phyloP scores from a whole-genome alignment of 495 filamentous ascomycete genomes.

The Aspergillus olivimuriae region DNA sequence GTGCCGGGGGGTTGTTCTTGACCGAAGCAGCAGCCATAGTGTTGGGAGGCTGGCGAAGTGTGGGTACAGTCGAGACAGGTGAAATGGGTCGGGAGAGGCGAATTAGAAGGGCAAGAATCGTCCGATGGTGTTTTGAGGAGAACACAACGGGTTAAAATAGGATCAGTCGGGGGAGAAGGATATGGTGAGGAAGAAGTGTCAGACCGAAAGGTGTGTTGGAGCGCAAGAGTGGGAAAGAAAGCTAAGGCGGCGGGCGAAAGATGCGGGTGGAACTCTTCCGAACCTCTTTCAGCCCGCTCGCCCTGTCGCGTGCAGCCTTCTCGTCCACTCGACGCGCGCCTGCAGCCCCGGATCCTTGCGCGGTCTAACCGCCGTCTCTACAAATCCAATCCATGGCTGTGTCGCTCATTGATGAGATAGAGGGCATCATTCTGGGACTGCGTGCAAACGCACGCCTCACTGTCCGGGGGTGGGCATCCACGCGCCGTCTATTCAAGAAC shows the following conservation, averaged over 20 bases:
- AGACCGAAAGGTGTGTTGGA: slow-evolving; percentile 7
- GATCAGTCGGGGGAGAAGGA: background rate
- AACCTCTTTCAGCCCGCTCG: slow-evolving; percentile 31
- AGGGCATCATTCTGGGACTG: too few species aligned
- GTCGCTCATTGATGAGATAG: too few species aligned
- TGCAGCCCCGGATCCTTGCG: too few species aligned
- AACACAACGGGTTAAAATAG: background rate
- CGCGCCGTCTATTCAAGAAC: too few species aligned
- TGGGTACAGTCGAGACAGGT: too few species aligned
- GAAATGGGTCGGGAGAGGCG: background rate
- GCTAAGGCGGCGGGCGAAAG: slow-evolving; percentile 13
- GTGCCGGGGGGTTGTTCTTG: slow-evolving; percentile 18
- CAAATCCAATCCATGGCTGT: too few species aligned
- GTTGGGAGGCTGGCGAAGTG: slow-evolving; percentile 8
- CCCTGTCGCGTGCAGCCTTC: slow-evolving; percentile 18
- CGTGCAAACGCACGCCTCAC: too few species aligned
- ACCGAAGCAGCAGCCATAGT: slow-evolving; percentile 36
- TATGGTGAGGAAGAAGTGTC: background rate
- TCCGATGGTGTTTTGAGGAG: background rate
- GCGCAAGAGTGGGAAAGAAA: slow-evolving; percentile 8
- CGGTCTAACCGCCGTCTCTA: too few species aligned
- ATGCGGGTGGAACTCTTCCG: slow-evolving; percentile 36
- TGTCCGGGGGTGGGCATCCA: too few species aligned
- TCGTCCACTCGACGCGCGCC: slow-evolving; percentile 1
- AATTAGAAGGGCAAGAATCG: background rate